Evolutionary conservation across 805 yeast species (phyloP).

Genomic region (Nadsonia fulvescens): DNA sequence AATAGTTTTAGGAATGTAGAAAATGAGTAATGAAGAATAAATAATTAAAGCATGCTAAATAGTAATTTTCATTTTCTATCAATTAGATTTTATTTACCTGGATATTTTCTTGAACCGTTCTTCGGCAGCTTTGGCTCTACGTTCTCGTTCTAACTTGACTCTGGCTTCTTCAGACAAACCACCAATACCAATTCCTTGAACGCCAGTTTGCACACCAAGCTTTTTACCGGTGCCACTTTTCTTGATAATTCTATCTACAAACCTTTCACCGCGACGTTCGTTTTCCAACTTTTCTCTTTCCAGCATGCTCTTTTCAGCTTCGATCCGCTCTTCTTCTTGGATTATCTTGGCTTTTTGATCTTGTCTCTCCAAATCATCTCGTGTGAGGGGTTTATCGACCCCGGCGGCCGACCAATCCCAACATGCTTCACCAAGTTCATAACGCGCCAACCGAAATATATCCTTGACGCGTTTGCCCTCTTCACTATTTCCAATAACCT

Average conservation of each 20-base stretch:
- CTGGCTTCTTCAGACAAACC: slow-evolving; percentile 61
- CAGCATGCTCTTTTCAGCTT: slow-evolving; percentile 52
- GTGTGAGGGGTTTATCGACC: slow-evolving; percentile 36
- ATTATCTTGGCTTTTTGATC: slow-evolving; percentile 9
- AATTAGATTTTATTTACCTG: slow-evolving; percentile 2
- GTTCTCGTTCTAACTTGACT: slow-evolving; percentile 73
- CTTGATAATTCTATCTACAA: slow-evolving; percentile 7
- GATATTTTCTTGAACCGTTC: slow-evolving; percentile 38
- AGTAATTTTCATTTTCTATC: too few relatives aligned
- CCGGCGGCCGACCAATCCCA: slow-evolving; percentile 56
- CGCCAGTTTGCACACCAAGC: slow-evolving; percentile 11
- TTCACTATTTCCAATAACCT: slow-evolving; percentile 30
- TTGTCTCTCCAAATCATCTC: slow-evolving; percentile 17
- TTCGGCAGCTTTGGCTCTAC: slow-evolving; percentile 92
- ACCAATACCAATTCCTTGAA: slow-evolving; percentile 13
- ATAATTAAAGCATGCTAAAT: too few relatives aligned
- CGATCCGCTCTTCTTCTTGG: slow-evolving; percentile 9
- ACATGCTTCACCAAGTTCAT: slow-evolving; percentile 44
- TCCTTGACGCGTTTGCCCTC: too few relatives aligned
- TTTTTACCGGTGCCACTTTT: slow-evolving; percentile 13
- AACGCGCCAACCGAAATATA: slow-evolving; percentile 53
- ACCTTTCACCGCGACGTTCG: slow-evolving; percentile 51
- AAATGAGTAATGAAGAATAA: too few relatives aligned
- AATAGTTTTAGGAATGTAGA: too few relatives aligned
- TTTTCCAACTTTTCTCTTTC: slow-evolving; percentile 72